These are phyloP conservation scores for Ophiostoma ips DNA, from an alignment of 2,329 filamentous ascomycete species.

Conservation along the genomic window DNA sequence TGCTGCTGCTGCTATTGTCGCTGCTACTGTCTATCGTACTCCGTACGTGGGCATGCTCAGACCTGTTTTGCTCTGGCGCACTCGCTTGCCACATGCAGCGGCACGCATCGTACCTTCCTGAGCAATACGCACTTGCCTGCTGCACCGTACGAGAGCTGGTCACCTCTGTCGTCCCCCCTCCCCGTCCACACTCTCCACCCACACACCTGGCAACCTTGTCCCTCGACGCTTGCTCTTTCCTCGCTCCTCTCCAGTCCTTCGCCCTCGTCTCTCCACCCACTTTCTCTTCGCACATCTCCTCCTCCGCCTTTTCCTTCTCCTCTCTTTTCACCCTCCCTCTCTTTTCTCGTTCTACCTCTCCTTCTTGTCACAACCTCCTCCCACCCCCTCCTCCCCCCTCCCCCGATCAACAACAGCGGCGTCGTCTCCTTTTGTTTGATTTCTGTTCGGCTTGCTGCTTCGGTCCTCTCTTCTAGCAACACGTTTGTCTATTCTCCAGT, in stretches of 20 bases:
- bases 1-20: background rate
- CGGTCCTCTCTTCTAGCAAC: background rate
- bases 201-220: background rate
- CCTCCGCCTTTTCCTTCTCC: background rate
- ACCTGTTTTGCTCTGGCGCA: background rate
- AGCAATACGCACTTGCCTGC: too few species aligned
- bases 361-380: constrained; percentile 1
- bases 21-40: background rate
- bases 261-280: constrained; percentile 2
- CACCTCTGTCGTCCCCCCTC: background rate
- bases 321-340: background rate
- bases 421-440: constrained; percentile 10
- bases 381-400: constrained; percentile 8
- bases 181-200: too few species aligned
- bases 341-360: constrained; percentile 1
- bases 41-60: background rate
- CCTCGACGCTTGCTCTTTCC: background rate
- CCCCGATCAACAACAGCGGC: constrained; percentile 11
- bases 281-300: constrained; percentile 4
- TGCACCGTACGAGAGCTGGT: too few species aligned
- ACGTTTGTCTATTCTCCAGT: background rate
- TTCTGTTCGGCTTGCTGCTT: background rate
- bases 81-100: background rate
- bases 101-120: too few species aligned
- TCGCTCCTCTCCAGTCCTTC: constrained; percentile 4